Evolutionary conservation across 768 basidiomycete species (phyloP).

Genomic region (Solioccasus polychromus): DNA sequence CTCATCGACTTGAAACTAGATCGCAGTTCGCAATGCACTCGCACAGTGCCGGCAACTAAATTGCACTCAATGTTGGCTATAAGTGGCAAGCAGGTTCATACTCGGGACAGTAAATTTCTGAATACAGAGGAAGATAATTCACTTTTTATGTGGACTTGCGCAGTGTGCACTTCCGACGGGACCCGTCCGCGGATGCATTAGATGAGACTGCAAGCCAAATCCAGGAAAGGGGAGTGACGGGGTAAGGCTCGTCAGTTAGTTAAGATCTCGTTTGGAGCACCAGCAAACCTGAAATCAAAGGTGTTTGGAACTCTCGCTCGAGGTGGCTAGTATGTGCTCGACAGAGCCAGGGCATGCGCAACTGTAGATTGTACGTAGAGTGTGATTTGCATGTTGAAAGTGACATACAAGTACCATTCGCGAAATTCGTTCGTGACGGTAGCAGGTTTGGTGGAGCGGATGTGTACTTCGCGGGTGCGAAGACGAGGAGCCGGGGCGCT

Average conservation of each 20-base stretch:
- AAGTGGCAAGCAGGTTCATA: slow-evolving; percentile 10
- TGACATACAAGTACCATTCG: no score
- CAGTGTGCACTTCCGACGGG: slow-evolving; percentile 11
- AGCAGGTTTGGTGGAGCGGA: no score
- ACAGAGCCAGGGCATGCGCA: not conserved
- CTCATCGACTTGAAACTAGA: slow-evolving; percentile 18
- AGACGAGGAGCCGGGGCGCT: no score
- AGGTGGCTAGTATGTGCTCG: slow-evolving; percentile 4
- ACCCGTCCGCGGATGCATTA: slow-evolving; percentile 2
- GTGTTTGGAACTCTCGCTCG: slow-evolving; percentile 7
- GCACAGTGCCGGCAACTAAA: slow-evolving; percentile 5
- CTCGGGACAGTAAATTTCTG: slow-evolving; percentile 11
- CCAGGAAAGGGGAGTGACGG: slow-evolving; percentile 13
- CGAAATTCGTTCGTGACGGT: no score
- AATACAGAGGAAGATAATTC: slow-evolving; percentile 5
- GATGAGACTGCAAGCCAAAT: slow-evolving; percentile 15
- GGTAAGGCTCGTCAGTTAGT: slow-evolving; percentile 5
- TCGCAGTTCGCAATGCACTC: slow-evolving; percentile 14
- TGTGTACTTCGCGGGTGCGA: no score
- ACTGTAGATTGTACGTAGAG: no score
- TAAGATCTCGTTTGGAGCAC: slow-evolving; percentile 19
- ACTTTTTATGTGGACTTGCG: slow-evolving; percentile 9
- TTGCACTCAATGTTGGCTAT: slow-evolving; percentile 11
- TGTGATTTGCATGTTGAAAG: no score
- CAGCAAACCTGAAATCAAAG: slow-evolving; percentile 13